Evolutionary conservation across 2,329 filamentous ascomycete genomes (phyloP).

Genomic region (Colletotrichum spaethianum): DNA sequence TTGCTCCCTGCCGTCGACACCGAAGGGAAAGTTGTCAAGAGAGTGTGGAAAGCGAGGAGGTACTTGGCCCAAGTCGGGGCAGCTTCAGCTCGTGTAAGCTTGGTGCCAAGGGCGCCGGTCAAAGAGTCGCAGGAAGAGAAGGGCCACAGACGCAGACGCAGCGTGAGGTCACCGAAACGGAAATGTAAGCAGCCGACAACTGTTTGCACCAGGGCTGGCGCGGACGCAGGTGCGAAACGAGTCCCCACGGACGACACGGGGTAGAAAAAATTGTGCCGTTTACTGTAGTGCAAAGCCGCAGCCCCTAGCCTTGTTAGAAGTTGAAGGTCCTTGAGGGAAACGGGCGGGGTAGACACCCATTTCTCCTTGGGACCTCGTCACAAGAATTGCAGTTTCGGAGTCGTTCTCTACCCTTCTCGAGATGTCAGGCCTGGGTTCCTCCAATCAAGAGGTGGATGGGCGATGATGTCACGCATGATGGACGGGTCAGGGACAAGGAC

Average conservation of each 20-base stretch:
- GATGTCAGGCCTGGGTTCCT: neutral
- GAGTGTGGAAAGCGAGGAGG: neutral
- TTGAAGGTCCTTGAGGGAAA: slow-evolving; percentile 17
- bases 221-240: neutral
- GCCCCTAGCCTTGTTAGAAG: neutral
- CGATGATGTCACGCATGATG: slow-evolving; percentile 26
- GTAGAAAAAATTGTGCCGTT: neutral
- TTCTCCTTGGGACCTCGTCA: neutral
- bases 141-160: neutral
- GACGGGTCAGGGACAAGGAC: neutral
- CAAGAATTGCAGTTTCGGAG: neutral
- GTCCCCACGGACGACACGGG: neutral
- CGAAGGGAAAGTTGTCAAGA: neutral
- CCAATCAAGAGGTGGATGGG: slow-evolving; percentile 1
- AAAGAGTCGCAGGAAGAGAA: slow-evolving; percentile 9
- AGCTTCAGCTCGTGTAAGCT: slow-evolving; percentile 2
- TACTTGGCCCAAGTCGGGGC: neutral
- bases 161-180: slow-evolving; percentile 7
- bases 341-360: slow-evolving; percentile 24
- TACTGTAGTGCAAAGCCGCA: neutral
- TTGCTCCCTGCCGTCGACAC: neutral
- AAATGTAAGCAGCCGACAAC: neutral
- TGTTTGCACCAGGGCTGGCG: neutral
- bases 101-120: neutral
- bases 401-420: neutral